Percentiles rank a stretch among this genome's conserved stretches.
phyloP scores from a whole-genome alignment of 306 rosid species.

The Corylus heterophylla region DNA sequence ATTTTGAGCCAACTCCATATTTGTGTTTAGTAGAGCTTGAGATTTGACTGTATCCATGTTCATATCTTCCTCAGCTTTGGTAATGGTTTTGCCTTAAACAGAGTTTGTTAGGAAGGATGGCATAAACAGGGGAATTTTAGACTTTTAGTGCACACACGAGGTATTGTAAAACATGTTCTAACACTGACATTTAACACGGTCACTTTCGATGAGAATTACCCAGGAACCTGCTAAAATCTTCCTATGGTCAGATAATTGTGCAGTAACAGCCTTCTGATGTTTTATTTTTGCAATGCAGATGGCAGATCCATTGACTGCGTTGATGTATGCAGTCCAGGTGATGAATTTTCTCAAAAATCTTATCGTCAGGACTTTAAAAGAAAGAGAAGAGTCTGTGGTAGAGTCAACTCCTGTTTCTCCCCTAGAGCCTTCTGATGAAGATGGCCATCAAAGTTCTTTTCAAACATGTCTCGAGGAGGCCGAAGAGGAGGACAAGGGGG shows the following conservation, averaged over 20 bases:
- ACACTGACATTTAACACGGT: neutral
- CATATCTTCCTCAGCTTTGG: constrained; percentile 15
- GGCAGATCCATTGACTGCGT: constrained; percentile 96
- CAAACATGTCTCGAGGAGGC: constrained; percentile 39
- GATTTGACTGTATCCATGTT: constrained; percentile 12
- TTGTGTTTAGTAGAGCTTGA: neutral
- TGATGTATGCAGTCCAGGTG: constrained; percentile 97
- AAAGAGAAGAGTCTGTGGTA: constrained; percentile 69
- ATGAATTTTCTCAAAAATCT: constrained; percentile 97
- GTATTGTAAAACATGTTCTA: neutral
- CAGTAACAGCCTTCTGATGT: constrained; percentile 27
- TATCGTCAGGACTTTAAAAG: constrained; percentile 64
- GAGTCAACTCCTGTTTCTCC: constrained; percentile 52
- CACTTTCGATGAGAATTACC: neutral
- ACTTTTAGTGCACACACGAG: neutral
- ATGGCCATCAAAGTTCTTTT: constrained; percentile 61
- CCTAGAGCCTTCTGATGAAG: constrained; percentile 68
- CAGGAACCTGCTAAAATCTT: neutral
- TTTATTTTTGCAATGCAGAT: constrained; percentile 45
- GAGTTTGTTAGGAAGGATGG: neutral
- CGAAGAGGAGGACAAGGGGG: constrained; percentile 40
- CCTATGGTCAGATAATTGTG: neutral
- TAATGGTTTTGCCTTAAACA: neutral
- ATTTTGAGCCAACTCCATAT: constrained; percentile 12
- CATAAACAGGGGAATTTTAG: neutral